Conservation (phyloP, 2,329 filamentous ascomycete genomes). For the Diaporthe caulivora region DNA sequence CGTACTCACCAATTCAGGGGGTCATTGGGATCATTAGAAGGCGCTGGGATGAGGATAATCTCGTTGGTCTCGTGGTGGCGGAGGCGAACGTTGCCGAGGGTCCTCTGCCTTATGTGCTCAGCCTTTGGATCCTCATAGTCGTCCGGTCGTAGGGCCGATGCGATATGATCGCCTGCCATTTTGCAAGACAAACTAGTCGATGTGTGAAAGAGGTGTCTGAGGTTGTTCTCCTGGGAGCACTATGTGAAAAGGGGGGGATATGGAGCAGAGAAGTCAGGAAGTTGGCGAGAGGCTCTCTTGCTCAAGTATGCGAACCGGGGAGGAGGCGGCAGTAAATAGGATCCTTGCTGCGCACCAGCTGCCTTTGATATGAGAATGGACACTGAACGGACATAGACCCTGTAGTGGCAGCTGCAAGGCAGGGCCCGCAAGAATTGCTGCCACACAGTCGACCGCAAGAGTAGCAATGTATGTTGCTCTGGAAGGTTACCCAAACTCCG, state of each 20-base stretch:
- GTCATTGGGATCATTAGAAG: slow-evolving; percentile 63
- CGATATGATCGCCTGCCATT: slow-evolving; percentile 41
- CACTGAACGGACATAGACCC: not conserved
- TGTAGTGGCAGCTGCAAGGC: not conserved
- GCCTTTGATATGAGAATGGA: not conserved
- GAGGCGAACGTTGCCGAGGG: slow-evolving; percentile 57
- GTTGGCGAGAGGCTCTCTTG: not conserved
- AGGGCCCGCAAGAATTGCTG: not conserved
- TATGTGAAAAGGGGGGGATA: not conserved
- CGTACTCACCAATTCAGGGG: slow-evolving; percentile 63
- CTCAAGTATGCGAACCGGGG: slow-evolving; percentile 1
- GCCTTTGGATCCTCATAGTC: slow-evolving; percentile 37
- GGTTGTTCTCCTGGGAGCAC: not conserved
- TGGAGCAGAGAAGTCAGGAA: not conserved
- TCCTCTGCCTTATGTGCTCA: slow-evolving; percentile 43
- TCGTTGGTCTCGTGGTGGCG: slow-evolving; percentile 58
- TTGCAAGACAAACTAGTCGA: not conserved
- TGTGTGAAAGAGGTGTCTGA: not conserved
- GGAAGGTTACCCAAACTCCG: slow-evolving; percentile 22
- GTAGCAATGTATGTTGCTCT: slow-evolving; percentile 11
- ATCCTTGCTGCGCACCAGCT: not conserved
- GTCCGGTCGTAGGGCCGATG: slow-evolving; percentile 38
- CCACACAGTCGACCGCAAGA: not conserved
- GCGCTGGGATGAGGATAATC: slow-evolving; percentile 64
- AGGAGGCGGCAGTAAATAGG: slow-evolving; percentile 4